Base-by-base conservation (phyloP, 2,329 filamentous ascomycete genomes). In the Exophiala sp. region DNA sequence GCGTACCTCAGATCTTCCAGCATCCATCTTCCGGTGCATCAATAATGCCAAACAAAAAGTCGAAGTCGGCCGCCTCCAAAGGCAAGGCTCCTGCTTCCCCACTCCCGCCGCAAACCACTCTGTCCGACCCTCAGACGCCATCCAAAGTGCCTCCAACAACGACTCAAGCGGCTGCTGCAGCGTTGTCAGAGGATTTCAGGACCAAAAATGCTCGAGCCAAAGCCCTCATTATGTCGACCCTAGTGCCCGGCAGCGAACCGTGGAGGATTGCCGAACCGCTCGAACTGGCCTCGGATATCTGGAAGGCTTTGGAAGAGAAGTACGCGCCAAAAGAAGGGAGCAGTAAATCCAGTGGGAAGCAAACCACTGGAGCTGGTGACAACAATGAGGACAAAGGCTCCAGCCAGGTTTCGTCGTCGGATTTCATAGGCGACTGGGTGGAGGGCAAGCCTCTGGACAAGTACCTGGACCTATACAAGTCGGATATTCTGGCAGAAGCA, bases 191-290 rank as follows among this genome's bases (percentile, higher is more conserved):
- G 8, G 50, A 53, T 37, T 53, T 51, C 38, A 43, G 41, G 47
- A 35, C 40, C 2, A 50, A 57, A 46, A 57, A 58, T 35, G 48
- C 54, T 35, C 50, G 46, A 3, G 50, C 50, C 9, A 58, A 56
- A 46, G 50, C 45, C n/a, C 46, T 58, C 2, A 55, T 58, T 43
- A 52, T 57, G 56, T 54, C 53, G n/a, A 55, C 56, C n/a, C 44
- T 58, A 30, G 51, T 51, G 2, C 56, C 56, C 2, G 56, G 54
- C n/a, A 50, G 45, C 21, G 56, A 58, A 30, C 43, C 56, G 19
- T 57, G 51, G 51, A 56, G 53, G 46, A 55, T 58, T 19, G 56
- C 56, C n/a, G 54, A 58, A 35, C 44, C 48, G 13, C 44, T 54
- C 21, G 51, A 57, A 40, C 44, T 54, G 9, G 56, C 56, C 16